Evolutionary conservation across 805 yeast species (phyloP).

Genomic region (Cyberlindnera petersonii): DNA sequence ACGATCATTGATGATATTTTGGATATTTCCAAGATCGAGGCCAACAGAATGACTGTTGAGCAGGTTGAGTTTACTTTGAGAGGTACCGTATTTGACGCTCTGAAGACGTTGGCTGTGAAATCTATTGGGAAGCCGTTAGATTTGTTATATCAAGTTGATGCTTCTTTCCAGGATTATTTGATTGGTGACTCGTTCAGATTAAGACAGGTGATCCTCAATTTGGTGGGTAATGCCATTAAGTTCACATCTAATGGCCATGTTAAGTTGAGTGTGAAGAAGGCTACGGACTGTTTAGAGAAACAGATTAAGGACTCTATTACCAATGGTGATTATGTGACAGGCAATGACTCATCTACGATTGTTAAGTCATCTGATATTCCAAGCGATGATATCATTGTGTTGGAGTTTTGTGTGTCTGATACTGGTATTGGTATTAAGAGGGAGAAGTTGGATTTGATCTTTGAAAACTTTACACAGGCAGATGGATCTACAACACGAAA

Average conservation of each 20-base stretch:
- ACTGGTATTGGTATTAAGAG: constrained; percentile 88
- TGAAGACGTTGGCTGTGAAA: constrained; percentile 84
- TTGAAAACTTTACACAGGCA: constrained; percentile 89
- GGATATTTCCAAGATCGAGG: constrained; percentile 91
- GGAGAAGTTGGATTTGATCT: constrained; percentile 79
- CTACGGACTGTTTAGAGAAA: constrained; percentile 26
- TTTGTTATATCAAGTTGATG: constrained; percentile 75
- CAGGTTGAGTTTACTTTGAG: constrained; percentile 81
- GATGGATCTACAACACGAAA: constrained; percentile 91
- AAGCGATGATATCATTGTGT: constrained; percentile 35
- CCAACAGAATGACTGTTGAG: constrained; percentile 89
- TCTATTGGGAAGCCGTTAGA: constrained; percentile 84
- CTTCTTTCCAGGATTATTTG: constrained; percentile 80
- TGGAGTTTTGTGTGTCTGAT: constrained; percentile 84
- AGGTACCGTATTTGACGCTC: constrained; percentile 86
- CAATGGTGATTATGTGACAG: constrained; percentile 29
- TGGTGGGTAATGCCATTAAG: constrained; percentile 88
- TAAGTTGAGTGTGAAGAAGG: constrained; percentile 65
- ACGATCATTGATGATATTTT: constrained; percentile 87
- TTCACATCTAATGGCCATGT: constrained; percentile 83
- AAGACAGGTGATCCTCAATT: constrained; percentile 79
- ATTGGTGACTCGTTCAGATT: constrained; percentile 87
- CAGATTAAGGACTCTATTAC: constrained; percentile 24
- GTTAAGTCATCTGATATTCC: constrained; percentile 41
- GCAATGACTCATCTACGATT: constrained; percentile 21